Evolutionary conservation across 2,329 filamentous ascomycete genomes (phyloP).

Genomic region (Paecilomyces fulvus): DNA sequence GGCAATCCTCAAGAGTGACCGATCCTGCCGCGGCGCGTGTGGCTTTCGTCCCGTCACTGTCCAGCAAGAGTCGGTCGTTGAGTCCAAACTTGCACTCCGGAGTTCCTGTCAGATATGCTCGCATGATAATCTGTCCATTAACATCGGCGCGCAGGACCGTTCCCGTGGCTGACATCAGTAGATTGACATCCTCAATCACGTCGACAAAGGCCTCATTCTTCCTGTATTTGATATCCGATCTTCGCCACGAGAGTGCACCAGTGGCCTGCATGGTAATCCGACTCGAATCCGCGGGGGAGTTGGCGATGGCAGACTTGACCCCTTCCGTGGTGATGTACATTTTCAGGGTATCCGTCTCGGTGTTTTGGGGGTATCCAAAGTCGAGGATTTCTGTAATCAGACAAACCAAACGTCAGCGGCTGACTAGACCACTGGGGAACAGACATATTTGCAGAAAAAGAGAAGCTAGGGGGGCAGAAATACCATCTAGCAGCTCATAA

Average conservation of each 20-base stretch:
- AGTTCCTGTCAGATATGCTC: conserved; percentile 90
- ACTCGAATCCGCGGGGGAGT: conserved; percentile 74
- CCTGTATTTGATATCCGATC: conserved; percentile 95
- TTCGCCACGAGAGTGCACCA: conserved; percentile 90
- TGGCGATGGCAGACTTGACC: conserved; percentile 70
- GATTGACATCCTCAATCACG: conserved; percentile 97
- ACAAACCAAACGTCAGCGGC: conserved; percentile 2
- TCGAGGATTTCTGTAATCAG: conserved; percentile 77
- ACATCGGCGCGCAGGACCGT: conserved; percentile 93
- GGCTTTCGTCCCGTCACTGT: conserved; percentile 67
- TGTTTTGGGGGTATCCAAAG: conserved; percentile 98
- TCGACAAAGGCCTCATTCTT: conserved; percentile 99
- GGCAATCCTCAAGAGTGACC: conserved; percentile 93
- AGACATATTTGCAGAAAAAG: background rate
- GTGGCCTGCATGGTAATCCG: conserved; percentile 99
- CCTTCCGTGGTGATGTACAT: conserved; percentile 99
- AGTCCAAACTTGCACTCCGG: conserved; percentile 98
- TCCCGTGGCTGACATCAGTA: conserved; percentile 97
- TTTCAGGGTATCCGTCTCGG: conserved; percentile 95
- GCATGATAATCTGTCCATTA: conserved; percentile 96
- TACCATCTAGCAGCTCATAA: conserved; percentile 91
- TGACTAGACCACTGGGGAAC: background rate
- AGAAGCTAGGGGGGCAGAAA: conserved; percentile 3
- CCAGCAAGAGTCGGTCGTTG: conserved; percentile 89
- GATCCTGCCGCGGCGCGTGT: conserved; percentile 93